phyloP scores from a whole-genome alignment of 257 asterid species.

The Schizonepeta tenuifolia region DNA sequence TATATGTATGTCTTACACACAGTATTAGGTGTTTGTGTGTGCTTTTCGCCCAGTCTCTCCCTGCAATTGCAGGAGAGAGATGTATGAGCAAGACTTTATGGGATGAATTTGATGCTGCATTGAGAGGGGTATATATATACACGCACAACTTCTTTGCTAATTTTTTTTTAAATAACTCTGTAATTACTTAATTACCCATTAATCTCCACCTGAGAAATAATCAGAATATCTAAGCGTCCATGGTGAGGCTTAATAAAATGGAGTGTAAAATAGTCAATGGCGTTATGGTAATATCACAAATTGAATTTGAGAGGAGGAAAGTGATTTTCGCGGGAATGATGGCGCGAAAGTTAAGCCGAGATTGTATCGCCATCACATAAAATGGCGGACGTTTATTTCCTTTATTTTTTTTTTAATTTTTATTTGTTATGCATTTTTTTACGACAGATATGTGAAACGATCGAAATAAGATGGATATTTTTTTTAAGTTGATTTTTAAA shows the following conservation, averaged over 20 bases:
- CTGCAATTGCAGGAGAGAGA: constrained; percentile 76
- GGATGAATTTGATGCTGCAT: constrained; percentile 14
- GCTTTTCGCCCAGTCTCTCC: constrained; percentile 40
- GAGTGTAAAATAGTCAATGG: constrained; percentile 29
- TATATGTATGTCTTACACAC: constrained; percentile 6
- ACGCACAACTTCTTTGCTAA: not conserved
- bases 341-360: constrained; percentile 4
- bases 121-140: not conserved
- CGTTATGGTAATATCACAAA: not conserved
- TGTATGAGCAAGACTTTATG: constrained; percentile 29
- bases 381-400: not conserved
- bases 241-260: not conserved
- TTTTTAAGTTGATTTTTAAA: too few relatives aligned
- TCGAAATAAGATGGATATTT: too few relatives aligned
- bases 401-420: not conserved
- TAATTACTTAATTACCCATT: constrained; percentile 24
- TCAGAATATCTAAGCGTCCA: not conserved
- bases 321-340: constrained; percentile 31
- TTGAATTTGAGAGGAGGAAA: constrained; percentile 18
- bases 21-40: not conserved
- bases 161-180: not conserved
- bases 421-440: too few relatives aligned
- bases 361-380: constrained; percentile 9
- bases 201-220: not conserved
- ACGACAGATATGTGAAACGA: too few relatives aligned